Base-by-base conservation (phyloP, 1,139 yeast genomes). In the Saccharomycopsis hybrid region DNA sequence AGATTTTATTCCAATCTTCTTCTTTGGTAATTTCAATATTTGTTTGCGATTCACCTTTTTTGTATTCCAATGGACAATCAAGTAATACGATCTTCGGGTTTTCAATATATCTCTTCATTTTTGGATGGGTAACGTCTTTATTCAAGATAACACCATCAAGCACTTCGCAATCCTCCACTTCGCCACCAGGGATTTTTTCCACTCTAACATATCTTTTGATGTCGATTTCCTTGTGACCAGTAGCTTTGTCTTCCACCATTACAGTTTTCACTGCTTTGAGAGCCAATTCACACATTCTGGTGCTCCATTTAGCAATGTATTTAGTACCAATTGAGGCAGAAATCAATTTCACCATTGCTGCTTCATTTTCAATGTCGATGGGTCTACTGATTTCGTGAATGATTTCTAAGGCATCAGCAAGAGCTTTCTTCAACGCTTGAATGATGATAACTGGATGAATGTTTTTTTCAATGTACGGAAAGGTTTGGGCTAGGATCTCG, bases 1-100 rank as follows among this genome's bases (percentile, higher is more conserved):
- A 74, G 56, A 90, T 82, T 69, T 97, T 80, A 66, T 85, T 85
- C 97, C 98, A 94, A 70, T 94, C 98, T 55, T 83, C 88, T 67
- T 92, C 97, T 63, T 88, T 88, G 48, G 96, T 85, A 67, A 94
- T 90, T 72, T 94, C 99, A 60, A 94, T 89, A 68, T 92, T 92
- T 52, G 98, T 92, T 68, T 94, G 98, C 2, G 97, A 89, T 70
- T 94, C 99, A 55, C 98, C 99, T 76, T 94, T 94, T 71, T 94
- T 94, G 71, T 94, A 94, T 69, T 94, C 99, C 61, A 94, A 74
- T 24, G 99, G 97, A 68, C 97, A 90, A 69, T 94, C 98, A 60
- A 94, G 76, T 57, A 94, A 76, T 40, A 94, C 77, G 51, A 94
- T 79, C 58, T 94, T 77, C 46, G 99, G 99, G 62, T 88, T 86